phyloP scores from a whole-genome alignment of 1,139 yeast species.

The Protomyces macrosporus region DNA sequence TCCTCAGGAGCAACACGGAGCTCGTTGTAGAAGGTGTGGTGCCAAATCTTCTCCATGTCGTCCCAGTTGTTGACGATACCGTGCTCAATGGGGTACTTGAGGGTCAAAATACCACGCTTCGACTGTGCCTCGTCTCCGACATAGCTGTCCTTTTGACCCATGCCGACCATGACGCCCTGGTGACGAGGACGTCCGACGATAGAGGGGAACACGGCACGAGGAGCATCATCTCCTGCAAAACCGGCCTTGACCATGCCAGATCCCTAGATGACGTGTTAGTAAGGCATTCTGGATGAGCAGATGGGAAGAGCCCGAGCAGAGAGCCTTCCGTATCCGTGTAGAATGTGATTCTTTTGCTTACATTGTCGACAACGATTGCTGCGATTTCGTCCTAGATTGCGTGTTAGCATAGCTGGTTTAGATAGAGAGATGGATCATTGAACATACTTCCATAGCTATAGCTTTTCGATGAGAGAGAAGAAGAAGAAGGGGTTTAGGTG shows the following conservation, averaged over 20 bases:
- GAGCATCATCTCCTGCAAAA: conserved; percentile 99
- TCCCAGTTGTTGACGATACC: conserved; percentile 99
- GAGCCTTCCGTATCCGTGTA: not conserved
- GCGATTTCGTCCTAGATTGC: conserved; percentile 21
- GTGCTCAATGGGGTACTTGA: conserved; percentile 99
- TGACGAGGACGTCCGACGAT: conserved; percentile 99
- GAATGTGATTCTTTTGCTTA: not conserved
- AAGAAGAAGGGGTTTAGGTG: not conserved
- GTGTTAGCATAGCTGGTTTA: not conserved
- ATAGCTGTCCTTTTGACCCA: conserved; percentile 99
- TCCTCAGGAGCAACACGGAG: conserved; percentile 98
- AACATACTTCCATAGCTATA: not conserved
- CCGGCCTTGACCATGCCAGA: conserved; percentile 47
- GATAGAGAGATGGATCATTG: not conserved
- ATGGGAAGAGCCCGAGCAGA: not conserved
- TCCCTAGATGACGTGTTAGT: conserved; percentile 8
- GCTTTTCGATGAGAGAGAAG: not conserved
- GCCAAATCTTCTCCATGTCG: conserved; percentile 99
- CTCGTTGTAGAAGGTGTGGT: conserved; percentile 95
- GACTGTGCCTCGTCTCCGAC: conserved; percentile 99
- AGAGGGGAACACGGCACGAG: conserved; percentile 99
- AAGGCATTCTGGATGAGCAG: not conserved
- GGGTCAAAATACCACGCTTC: conserved; percentile 98
- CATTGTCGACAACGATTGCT: conserved; percentile 27
- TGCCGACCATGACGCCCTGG: conserved; percentile 85